Percentiles rank a stretch among this genome's conserved stretches.
These are phyloP conservation scores for Terfezia claveryi DNA, from an alignment of 495 filamentous ascomycete genomes.

Conservation along the genomic window DNA sequence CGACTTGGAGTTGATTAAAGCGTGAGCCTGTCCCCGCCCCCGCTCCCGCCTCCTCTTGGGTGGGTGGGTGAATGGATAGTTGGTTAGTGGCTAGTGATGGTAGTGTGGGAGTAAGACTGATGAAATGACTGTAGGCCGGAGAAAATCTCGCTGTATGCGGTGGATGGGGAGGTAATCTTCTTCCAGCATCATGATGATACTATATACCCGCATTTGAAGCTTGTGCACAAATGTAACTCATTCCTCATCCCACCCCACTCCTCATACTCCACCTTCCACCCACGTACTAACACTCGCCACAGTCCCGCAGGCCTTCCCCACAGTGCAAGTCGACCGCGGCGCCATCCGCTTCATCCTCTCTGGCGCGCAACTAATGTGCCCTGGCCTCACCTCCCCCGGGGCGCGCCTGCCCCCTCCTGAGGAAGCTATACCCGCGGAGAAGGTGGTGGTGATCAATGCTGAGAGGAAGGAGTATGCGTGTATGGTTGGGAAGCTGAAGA, in stretches of 20 bases:
- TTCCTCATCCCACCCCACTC: conserved; percentile 7
- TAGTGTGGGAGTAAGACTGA: no score
- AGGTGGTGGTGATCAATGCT: conserved; percentile 67
- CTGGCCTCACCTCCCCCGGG: conserved; percentile 63
- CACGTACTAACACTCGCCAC: background rate
- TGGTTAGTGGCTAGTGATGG: no score
- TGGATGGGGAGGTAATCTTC: conserved; percentile 57
- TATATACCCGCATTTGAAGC: conserved; percentile 53
- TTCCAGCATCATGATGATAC: conserved; percentile 71
- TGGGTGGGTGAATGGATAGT: background rate
- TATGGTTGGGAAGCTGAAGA: conserved; percentile 63
- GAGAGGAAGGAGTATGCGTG: conserved; percentile 89
- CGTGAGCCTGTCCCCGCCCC: no score
- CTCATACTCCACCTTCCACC: no score
- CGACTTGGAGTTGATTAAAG: conserved; percentile 76
- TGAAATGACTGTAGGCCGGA: conserved; percentile 49
- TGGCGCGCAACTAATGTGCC: conserved; percentile 87
- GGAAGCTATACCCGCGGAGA: conserved; percentile 44
- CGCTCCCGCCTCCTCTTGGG: background rate
- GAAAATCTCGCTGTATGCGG: conserved; percentile 62
- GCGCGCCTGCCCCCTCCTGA: conserved; percentile 47
- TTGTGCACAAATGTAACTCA: conserved; percentile 35
- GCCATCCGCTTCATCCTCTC: conserved; percentile 90
- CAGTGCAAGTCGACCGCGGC: conserved; percentile 64
- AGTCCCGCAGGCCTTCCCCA: conserved; percentile 42